Evolutionary conservation across 192 early-diverging fungal species (phyloP).

Genomic region (Nowakowskiella sp.): DNA sequence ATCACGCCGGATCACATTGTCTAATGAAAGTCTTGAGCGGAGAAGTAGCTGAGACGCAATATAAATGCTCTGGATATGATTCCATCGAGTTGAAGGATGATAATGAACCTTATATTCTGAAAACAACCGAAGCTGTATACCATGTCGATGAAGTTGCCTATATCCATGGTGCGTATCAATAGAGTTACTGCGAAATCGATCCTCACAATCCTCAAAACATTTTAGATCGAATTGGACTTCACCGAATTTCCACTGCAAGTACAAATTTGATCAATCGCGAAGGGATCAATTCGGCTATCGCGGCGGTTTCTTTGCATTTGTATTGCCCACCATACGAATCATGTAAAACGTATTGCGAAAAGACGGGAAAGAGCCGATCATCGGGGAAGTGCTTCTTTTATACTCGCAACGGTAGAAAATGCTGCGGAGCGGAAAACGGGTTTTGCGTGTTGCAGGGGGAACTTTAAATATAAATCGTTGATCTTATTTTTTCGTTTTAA

Average conservation of each 20-base stretch:
- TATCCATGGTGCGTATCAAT: slow-evolving; percentile 54
- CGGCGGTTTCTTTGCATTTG: slow-evolving; percentile 80
- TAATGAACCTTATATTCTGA: slow-evolving; percentile 25
- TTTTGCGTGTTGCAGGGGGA: too few species aligned
- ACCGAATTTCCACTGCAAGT: slow-evolving; percentile 48
- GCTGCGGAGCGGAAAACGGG: too few species aligned
- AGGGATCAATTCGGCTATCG: slow-evolving; percentile 46
- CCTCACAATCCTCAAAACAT: neutral
- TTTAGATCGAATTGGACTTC: slow-evolving; percentile 75
- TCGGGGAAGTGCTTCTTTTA: slow-evolving; percentile 56
- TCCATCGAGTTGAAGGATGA: slow-evolving; percentile 17
- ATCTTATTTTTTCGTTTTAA: too few species aligned
- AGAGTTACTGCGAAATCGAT: neutral
- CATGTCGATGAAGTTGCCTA: slow-evolving; percentile 66
- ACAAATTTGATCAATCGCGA: neutral
- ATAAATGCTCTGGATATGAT: slow-evolving; percentile 36
- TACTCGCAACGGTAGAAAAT: slow-evolving; percentile 37
- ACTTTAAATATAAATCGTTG: too few species aligned
- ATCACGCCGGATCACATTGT: slow-evolving; percentile 84
- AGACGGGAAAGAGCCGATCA: slow-evolving; percentile 53
- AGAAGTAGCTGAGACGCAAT: slow-evolving; percentile 67
- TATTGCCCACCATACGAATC: slow-evolving; percentile 81
- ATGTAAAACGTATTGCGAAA: slow-evolving; percentile 78
- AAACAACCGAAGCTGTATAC: slow-evolving; percentile 41
- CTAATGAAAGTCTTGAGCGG: slow-evolving; percentile 87